Evolutionary conservation across 345 rosid genomes (phyloP).

Genomic region (Brassica carinata): DNA sequence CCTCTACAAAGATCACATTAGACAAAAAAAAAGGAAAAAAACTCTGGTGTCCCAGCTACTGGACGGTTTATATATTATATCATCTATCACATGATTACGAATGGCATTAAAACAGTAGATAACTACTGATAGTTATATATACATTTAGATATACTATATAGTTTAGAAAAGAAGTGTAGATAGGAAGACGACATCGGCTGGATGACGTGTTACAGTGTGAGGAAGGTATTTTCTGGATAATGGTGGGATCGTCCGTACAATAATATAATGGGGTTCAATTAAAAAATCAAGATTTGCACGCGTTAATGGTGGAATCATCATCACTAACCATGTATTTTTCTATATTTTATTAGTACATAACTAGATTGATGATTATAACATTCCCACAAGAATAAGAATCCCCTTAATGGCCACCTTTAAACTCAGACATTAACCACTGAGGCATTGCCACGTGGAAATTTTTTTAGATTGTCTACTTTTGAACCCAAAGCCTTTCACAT

Average conservation of each 20-base stretch:
- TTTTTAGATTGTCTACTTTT: conserved; percentile 22
- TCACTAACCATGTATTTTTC: conserved; percentile 23
- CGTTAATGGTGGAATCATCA: conserved; percentile 34
- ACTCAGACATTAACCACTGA: conserved; percentile 20
- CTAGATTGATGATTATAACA: conserved; percentile 7
- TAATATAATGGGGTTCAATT: conserved; percentile 29
- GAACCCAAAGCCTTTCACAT: conserved; percentile 35
- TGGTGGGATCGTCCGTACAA: conserved; percentile 38
- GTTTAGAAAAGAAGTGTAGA: background rate
- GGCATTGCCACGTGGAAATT: background rate
- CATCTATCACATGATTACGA: background rate
- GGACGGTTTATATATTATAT: background rate
- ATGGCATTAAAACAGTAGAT: background rate
- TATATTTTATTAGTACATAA: background rate
- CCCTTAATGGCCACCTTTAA: conserved; percentile 29
- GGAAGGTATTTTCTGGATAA: conserved; percentile 16
- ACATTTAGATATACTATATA: background rate
- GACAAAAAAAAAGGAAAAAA: background rate
- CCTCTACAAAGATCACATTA: background rate
- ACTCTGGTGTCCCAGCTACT: background rate
- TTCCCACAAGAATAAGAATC: conserved; percentile 17
- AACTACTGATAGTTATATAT: background rate
- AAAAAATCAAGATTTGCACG: conserved; percentile 38
- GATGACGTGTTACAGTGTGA: conserved; percentile 26
- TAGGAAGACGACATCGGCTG: background rate